phyloP scores from a whole-genome alignment of 371 early-diverging fungal genomes.

The Syncephalastrum monosporum region DNA sequence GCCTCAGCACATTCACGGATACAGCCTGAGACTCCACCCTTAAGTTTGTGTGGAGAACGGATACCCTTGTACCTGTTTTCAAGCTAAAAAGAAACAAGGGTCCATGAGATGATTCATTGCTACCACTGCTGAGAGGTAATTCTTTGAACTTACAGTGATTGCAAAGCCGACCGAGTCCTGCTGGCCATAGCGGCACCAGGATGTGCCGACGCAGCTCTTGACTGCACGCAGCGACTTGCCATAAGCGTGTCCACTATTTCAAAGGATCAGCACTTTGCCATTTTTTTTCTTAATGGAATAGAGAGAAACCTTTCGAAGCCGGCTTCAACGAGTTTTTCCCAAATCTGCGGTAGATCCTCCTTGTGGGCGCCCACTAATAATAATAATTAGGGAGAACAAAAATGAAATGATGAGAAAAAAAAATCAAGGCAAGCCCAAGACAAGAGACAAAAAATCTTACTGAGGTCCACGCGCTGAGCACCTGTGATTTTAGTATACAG shows the following conservation, averaged over 20 bases:
- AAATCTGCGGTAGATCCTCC: slow-evolving; percentile 63
- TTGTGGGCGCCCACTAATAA: slow-evolving; percentile 60
- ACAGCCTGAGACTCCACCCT: slow-evolving; percentile 62
- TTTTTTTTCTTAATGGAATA: slow-evolving; percentile 46
- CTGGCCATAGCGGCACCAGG: slow-evolving; percentile 71
- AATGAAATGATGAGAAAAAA: background rate
- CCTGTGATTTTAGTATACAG: slow-evolving; percentile 71
- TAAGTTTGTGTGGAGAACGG: slow-evolving; percentile 68
- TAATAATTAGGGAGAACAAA: background rate
- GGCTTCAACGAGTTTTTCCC: slow-evolving; percentile 61
- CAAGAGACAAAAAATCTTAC: slow-evolving; percentile 5
- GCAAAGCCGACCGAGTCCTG: slow-evolving; percentile 72
- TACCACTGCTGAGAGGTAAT: background rate
- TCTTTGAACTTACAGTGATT: slow-evolving; percentile 23
- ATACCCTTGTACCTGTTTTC: slow-evolving; percentile 70
- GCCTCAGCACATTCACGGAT: slow-evolving; percentile 73
- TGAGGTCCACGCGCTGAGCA: slow-evolving; percentile 63
- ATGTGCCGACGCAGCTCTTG: slow-evolving; percentile 68
- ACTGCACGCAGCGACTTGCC: slow-evolving; percentile 73
- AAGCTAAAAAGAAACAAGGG: slow-evolving; percentile 18
- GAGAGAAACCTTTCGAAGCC: slow-evolving; percentile 55
- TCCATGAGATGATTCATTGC: background rate
- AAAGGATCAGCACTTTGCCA: slow-evolving; percentile 44
- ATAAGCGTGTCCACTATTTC: slow-evolving; percentile 68
- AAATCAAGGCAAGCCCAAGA: background rate